A percentile compares a stretch with the other conserved stretches of the same genome.
phyloP scores from a whole-genome alignment of 2,329 filamentous ascomycete genomes.

The Zarea fungicola region DNA sequence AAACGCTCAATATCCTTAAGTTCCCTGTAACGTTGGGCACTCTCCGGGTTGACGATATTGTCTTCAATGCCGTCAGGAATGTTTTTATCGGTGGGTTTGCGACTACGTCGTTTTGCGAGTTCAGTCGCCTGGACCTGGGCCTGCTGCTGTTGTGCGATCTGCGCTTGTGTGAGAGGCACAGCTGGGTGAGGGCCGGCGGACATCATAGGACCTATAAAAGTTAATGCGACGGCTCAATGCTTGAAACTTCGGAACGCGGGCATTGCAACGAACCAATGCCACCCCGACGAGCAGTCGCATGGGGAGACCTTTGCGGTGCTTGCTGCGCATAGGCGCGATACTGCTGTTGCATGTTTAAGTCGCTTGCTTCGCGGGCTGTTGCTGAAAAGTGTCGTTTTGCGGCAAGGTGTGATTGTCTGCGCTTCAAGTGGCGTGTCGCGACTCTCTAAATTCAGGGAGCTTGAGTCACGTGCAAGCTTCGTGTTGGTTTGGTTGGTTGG shows the following conservation, averaged over 20 bases:
- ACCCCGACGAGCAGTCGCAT: conserved; percentile 44
- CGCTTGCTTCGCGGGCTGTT: conserved; percentile 10
- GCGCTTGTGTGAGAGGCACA: conserved; percentile 48
- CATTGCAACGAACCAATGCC: conserved; percentile 42
- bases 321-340: conserved; percentile 49
- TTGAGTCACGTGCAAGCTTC: background rate
- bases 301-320: conserved; percentile 44
- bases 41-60: conserved; percentile 69
- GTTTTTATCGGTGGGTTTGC: conserved; percentile 91
- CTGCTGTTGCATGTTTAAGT: conserved; percentile 45
- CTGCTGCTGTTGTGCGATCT: conserved; percentile 48
- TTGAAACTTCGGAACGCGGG: background rate
- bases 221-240: conserved; percentile 11
- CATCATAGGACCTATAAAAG: conserved; percentile 49
- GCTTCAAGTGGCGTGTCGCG: background rate
- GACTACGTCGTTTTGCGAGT: conserved; percentile 71
- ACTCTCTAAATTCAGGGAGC: background rate
- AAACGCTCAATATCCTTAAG: conserved; percentile 82
- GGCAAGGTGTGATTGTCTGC: background rate
- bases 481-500: too few species aligned
- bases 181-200: conserved; percentile 46
- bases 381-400: background rate
- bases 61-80: conserved; percentile 87
- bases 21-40: conserved; percentile 74
- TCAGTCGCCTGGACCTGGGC: conserved; percentile 53